Evolutionary conservation across 2,329 filamentous ascomycete species (phyloP), one percentile per base, ranked within the genome.

Genomic region (Ceratocystis albifundus): DNA sequence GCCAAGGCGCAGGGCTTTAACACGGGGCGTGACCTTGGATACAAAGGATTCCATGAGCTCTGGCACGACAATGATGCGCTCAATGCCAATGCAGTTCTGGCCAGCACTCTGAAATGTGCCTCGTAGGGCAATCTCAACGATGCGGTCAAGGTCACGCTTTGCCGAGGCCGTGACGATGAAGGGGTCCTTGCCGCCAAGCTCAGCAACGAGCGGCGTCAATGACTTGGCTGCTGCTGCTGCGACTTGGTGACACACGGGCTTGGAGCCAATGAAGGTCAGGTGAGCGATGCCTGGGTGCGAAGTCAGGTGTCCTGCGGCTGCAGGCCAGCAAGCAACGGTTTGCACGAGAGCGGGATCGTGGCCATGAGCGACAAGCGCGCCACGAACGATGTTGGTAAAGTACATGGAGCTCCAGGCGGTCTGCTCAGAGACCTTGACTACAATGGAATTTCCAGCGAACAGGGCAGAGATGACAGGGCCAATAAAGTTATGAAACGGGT

Each of bases 31-130:
- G 22, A 99, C 83, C 68, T 85, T 80, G 4, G 80, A 75, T 64
- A 96, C 77, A 25, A 99, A 82, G 66, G 80, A 79, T 69, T 88
- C 80, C 77, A 97, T 96, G 64, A 89, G 81, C n/a, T 78, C 79
- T 1, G 90, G 87, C 17, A 89, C 82, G 28, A 88, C 90, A 71
- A 97, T 87, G 72, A 97, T 87, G 66, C 94, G 88, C 78, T 99
- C 94, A 70, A 96, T 93, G 66, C 94, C 94, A 73, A 99, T 93
- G 76, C 94, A 99, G 77, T 99, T 99, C 76, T 99, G 94, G 0
- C 94, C 94, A 17, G 91, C 88, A 64, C 91, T 91, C 76, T 99
- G 94, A 77, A 97, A 99, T 8, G 90, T 90, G 64, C 93, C 94
- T 65, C 94, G 86, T 77, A 99, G 87, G 69, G 97, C 83, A 69